A percentile compares a stretch with the other conserved stretches of the same genome.
Conservation (phyloP, 257 asterid genomes). For the Nicotiana tomentosiformis region DNA sequence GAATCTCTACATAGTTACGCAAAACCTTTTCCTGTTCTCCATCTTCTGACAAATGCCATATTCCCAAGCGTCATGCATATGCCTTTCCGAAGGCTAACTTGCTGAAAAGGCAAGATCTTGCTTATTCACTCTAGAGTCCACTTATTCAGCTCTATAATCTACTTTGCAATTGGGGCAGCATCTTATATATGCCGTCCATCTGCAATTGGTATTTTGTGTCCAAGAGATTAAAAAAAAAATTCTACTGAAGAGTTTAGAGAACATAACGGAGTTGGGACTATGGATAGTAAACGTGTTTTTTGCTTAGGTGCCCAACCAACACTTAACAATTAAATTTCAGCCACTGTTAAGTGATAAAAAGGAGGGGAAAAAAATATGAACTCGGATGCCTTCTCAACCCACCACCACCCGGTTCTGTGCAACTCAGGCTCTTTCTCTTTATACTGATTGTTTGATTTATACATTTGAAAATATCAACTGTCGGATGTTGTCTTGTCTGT, state of each 20-base stretch:
- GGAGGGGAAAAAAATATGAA: background rate
- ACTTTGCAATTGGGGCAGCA: background rate
- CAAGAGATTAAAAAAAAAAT: background rate
- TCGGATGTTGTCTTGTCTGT: background rate
- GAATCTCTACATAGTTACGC: background rate
- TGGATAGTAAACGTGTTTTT: background rate
- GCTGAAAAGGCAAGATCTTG: background rate
- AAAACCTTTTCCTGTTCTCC: background rate
- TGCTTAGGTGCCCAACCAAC: background rate
- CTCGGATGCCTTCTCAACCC: background rate
- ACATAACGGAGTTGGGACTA: background rate
- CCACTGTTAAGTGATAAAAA: background rate
- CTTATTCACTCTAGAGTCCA: background rate
- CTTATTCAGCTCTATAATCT: background rate
- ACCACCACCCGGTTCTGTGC: background rate
- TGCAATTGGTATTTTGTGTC: background rate
- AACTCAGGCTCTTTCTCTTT: background rate
- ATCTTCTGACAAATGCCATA: background rate
- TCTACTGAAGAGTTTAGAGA: background rate
- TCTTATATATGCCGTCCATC: background rate
- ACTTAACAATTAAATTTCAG: background rate
- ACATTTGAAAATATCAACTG: background rate
- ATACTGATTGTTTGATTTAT: background rate
- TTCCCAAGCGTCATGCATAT: background rate
- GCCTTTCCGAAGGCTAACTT: background rate